Evolutionary conservation across 176 grass and related monocot genomes (phyloP).

Genomic region (Bolboschoenus planiculmis): DNA sequence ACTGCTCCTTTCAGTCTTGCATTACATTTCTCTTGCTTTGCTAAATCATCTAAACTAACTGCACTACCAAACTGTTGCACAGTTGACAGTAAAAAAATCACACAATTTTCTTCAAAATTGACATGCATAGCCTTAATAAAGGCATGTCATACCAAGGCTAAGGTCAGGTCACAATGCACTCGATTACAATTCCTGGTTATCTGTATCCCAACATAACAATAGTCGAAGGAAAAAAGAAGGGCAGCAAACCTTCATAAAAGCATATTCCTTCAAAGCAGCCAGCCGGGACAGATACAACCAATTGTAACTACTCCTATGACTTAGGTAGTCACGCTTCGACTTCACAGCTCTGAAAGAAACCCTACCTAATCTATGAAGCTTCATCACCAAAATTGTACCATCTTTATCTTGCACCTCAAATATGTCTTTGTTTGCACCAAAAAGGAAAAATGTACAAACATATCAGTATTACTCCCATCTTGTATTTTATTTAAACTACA

Average conservation of each 20-base stretch:
- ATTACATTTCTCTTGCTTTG: neutral
- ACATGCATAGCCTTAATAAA: neutral
- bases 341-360: slow-evolving; percentile 92
- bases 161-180: neutral
- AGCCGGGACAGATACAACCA: slow-evolving; percentile 88
- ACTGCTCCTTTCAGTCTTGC: neutral
- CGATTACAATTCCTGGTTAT: neutral
- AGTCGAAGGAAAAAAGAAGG: neutral
- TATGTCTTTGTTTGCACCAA: slow-evolving; percentile 36
- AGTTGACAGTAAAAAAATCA: neutral
- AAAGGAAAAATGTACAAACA: neutral
- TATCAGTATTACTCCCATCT: neutral
- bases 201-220: neutral
- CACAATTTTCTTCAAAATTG: neutral
- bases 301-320: slow-evolving; percentile 66
- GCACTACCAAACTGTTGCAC: neutral
- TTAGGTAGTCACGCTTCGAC: slow-evolving; percentile 92
- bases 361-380: slow-evolving; percentile 91
- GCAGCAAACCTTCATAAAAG: slow-evolving; percentile 77
- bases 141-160: neutral
- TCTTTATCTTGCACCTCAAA: slow-evolving; percentile 90
- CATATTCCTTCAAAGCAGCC: slow-evolving; percentile 79
- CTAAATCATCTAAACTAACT: neutral
- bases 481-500: neutral
- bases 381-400: slow-evolving; percentile 82